Conservation (phyloP, 768 basidiomycete genomes). For the Lentinus tigrinus region DNA sequence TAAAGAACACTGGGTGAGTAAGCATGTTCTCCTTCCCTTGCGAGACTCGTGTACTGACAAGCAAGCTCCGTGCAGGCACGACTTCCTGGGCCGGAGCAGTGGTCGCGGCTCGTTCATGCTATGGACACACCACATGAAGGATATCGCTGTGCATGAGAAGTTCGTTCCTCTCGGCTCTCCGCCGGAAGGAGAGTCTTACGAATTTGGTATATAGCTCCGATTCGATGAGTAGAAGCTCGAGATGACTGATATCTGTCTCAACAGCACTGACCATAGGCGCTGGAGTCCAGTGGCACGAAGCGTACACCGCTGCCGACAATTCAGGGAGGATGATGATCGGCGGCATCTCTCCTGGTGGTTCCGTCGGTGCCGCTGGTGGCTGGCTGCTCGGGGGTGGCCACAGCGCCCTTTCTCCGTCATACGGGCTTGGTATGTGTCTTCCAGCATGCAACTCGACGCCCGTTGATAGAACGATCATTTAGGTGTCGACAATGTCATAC, state of each 20-base stretch:
- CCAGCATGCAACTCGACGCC: neutral
- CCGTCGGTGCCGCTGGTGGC: conserved; percentile 49
- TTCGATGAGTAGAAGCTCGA: neutral
- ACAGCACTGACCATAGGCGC: conserved; percentile 32
- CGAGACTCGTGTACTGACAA: neutral
- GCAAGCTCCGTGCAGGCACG: neutral
- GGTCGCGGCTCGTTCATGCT: conserved; percentile 30
- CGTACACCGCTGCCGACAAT: neutral
- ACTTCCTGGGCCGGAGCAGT: conserved; percentile 21
- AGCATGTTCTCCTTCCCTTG: neutral
- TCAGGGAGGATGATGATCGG: neutral
- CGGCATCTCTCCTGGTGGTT: conserved; percentile 22
- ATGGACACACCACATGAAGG: conserved; percentile 43
- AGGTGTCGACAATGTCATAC: conserved; percentile 29
- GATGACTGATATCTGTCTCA: conserved; percentile 16
- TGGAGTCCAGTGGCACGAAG: conserved; percentile 15
- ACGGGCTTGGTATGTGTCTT: conserved; percentile 30
- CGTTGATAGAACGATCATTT: neutral
- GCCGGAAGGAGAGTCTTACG: neutral
- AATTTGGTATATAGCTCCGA: conserved; percentile 16
- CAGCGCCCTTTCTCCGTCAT: conserved; percentile 27
- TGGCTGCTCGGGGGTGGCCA: conserved; percentile 38
- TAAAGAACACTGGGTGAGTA: conserved; percentile 28
- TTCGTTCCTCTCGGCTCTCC: conserved; percentile 35
- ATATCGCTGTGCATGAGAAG: conserved; percentile 31